These are phyloP conservation scores for Tricholoma sp. DNA, from an alignment of 768 basidiomycete species.

Conservation along the genomic window DNA sequence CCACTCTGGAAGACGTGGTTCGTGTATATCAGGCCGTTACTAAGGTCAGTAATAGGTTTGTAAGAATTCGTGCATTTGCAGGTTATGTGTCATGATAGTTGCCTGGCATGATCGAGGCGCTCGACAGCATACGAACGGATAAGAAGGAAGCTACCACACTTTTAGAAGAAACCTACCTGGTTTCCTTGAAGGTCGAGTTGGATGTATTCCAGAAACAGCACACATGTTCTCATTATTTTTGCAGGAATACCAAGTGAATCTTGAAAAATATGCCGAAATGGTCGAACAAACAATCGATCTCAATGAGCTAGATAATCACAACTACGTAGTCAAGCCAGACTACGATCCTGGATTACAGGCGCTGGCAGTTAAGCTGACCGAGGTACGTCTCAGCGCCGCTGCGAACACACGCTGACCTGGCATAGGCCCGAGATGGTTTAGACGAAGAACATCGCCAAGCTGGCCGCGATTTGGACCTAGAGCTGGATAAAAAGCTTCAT, in stretches of 20 bases:
- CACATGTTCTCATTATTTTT: neutral
- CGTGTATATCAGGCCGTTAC: constrained; percentile 91
- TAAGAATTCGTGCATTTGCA: neutral
- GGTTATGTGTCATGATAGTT: constrained; percentile 39
- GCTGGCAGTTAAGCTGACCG: constrained; percentile 61
- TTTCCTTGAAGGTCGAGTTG: constrained; percentile 49
- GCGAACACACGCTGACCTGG: neutral
- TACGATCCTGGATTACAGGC: constrained; percentile 75
- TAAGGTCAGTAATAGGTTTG: constrained; percentile 44
- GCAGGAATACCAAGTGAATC: constrained; percentile 58
- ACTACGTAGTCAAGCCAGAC: constrained; percentile 88
- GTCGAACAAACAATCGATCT: constrained; percentile 95
- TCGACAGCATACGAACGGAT: constrained; percentile 46
- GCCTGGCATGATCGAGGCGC: constrained; percentile 63
- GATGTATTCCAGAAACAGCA: neutral
- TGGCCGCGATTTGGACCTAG: constrained; percentile 68
- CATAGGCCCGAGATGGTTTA: constrained; percentile 66
- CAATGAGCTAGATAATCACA: constrained; percentile 77
- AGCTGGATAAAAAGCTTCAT: constrained; percentile 93
- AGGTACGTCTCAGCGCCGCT: constrained; percentile 27
- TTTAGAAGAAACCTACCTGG: constrained; percentile 64
- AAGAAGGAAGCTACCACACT: constrained; percentile 44
- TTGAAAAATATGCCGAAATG: constrained; percentile 86
- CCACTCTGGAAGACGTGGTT: constrained; percentile 91
- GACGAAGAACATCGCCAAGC: constrained; percentile 75